Evolutionary conservation across 2,329 filamentous ascomycete species (phyloP), one percentile per base, ranked within the genome.

Genomic region (Trichoderma pleuroti): DNA sequence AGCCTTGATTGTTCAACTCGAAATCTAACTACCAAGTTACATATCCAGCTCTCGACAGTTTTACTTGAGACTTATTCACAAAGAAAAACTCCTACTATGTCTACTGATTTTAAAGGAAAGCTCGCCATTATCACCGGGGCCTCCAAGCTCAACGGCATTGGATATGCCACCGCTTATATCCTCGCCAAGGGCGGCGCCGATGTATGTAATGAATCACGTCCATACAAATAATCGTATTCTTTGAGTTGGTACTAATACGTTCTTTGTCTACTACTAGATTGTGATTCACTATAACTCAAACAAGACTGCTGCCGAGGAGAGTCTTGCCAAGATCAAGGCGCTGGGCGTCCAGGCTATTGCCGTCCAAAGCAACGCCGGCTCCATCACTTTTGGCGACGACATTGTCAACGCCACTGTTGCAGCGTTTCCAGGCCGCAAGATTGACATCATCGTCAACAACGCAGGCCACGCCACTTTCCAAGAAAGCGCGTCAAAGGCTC

Each of bases 371-470:
- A 70, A 70, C 4, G 79, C 84, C 61, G 81, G 83, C 5, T 84
- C 85, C 6, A 76, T 87, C 21, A 84, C 86, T n/a, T 81, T 92
- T 34, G 83, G 88, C 78, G 88, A 86, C 2, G 84, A 91, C 74
- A 85, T 91, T 6, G 82, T 91, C 24, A 77, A 82, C 2, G 78
- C 80, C 12, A 82, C 86, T 0, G 80, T 90, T 1, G 74, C 80
- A 3, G 81, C 80, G 36, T 89, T 86, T 2, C 59, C 60, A 16
- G 46, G 46, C 73, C 84, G 85, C 32, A 84, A 83, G 72, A 85
- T 91, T 72, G 88, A 91, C 79, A 83, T 90, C 56, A 73, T 90
- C 3, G 80, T 91, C 57, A 81, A 85, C 6, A 89, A 88, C 71
- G 87, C 88, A 0, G 89, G 84, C 84, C 6, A 79, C 87, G 84